Evolutionary conservation across 371 early-diverging fungal species (phyloP).

Genomic region (Apophysomyces trapeziformis): DNA sequence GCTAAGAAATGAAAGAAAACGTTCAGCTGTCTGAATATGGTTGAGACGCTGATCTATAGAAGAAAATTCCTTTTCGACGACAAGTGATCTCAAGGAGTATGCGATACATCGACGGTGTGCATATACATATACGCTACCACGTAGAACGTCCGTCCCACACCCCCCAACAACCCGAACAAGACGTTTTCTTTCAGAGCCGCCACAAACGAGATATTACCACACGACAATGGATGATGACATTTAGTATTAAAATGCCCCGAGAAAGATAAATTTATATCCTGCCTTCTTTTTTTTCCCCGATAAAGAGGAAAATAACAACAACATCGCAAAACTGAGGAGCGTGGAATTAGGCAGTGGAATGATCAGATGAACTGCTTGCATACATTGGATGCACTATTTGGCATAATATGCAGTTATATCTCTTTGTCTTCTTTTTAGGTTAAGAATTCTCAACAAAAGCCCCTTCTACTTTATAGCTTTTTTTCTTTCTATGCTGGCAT

Average conservation of each 20-base stretch:
- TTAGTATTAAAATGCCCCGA: not conserved
- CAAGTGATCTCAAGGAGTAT: constrained; percentile 3
- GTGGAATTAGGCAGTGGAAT: not conserved
- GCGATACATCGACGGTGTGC: not conserved
- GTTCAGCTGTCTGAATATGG: not conserved
- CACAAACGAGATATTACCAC: not conserved
- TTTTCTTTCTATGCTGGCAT: not conserved
- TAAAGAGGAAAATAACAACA: not conserved
- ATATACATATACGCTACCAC: not conserved
- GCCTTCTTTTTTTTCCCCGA: not conserved
- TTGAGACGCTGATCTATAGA: no score
- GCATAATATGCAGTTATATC: constrained; percentile 2
- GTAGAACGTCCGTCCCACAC: not conserved
- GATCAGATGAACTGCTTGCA: not conserved
- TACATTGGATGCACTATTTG: constrained; percentile 6
- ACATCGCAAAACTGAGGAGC: not conserved
- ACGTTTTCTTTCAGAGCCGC: no score
- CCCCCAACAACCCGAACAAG: no score
- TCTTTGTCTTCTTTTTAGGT: not conserved
- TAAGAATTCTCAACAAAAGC: not conserved
- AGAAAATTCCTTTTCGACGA: constrained; percentile 4
- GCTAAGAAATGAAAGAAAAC: not conserved
- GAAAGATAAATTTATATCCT: not conserved
- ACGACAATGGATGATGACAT: not conserved
- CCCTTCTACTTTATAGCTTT: not conserved